These are phyloP conservation scores for Babesia gibsoni DNA, from an alignment of 169 alveolate genomes.

Conservation along the genomic window DNA sequence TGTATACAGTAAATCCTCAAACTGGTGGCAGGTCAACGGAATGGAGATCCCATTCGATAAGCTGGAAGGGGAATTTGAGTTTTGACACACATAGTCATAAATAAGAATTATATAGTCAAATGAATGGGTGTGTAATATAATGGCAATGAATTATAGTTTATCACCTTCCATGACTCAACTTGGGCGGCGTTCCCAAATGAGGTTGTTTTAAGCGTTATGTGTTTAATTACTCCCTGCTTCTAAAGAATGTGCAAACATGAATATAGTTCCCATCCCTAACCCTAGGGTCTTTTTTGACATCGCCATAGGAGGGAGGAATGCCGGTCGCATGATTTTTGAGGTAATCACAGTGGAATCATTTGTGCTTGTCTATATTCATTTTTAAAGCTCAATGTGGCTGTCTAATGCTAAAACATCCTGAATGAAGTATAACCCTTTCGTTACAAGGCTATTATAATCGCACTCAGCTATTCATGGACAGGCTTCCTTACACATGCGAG, in stretches of 20 bases:
- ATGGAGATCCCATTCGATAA: constrained; percentile 61
- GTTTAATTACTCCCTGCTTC: too few species aligned
- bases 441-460: background rate
- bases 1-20: background rate
- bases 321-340: constrained; percentile 78
- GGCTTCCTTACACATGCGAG: constrained; percentile 82
- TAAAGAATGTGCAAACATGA: constrained; percentile 48
- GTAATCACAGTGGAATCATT: constrained; percentile 38
- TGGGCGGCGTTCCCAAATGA: too few species aligned
- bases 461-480: constrained; percentile 78
- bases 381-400: background rate
- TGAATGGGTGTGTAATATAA: background rate
- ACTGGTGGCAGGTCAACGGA: constrained; percentile 40
- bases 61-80: constrained; percentile 68
- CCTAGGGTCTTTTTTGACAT: constrained; percentile 80
- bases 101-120: background rate
- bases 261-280: constrained; percentile 65
- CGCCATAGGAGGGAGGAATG: constrained; percentile 76
- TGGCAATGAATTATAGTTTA: background rate
- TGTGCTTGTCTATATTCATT: background rate
- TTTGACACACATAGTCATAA: background rate
- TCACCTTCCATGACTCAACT: too few species aligned
- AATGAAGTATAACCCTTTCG: background rate
- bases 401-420: background rate
- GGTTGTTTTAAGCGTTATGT: too few species aligned